Evolutionary conservation across 1,139 yeast species (phyloP), one percentile per base, ranked within the genome.

Genomic region (Sugiyamaella neomexicana): DNA sequence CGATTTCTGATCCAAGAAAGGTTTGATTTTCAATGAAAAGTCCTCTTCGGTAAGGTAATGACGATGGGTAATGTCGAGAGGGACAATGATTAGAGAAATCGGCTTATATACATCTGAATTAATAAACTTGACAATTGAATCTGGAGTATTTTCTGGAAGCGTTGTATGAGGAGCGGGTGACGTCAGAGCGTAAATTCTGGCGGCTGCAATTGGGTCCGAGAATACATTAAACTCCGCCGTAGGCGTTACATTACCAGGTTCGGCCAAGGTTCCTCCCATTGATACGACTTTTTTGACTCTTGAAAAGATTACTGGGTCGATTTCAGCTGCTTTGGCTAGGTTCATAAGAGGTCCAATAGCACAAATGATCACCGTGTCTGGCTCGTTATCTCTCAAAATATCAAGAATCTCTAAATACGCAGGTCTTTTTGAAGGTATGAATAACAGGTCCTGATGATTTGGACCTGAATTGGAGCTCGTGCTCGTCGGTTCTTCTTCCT

Each of bases 281-380:
- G 69, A 62, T 17, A 74, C 67, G 15, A 75, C 65, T 50, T 68
- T 64, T 54, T 67, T 70, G 46, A 65, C 75, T 5, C 72, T 62
- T n/a, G 69, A 50, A 53, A 75, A 74, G 1, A 74, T 60, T 23
- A 52, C 58, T 2, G 75, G 74, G 46, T 74, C 76, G 13, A 60
- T 52, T 49, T 69, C 65, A 0, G 75, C 74, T 1, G 77, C 78
- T 55, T 62, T 64, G 20, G 77, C 76, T n/a, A 73, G 49, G 59
- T 75, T 75, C 57, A 73, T 72, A 41, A 73, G 60, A 3, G 78
- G 78, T 1, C 78, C 78, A 20, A 75, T 64, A 1, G 77, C 73
- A 10, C 69, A 66, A 32, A 75, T 68, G 12, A 71, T 68, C 16
- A 75, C 77, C 0, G 75, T 63, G 50, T 65, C 63, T 31, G 61